Evolutionary conservation across 1,284 basidiomycete species (phyloP).

Genomic region (Cutaneotrichosporon spelunceum): DNA sequence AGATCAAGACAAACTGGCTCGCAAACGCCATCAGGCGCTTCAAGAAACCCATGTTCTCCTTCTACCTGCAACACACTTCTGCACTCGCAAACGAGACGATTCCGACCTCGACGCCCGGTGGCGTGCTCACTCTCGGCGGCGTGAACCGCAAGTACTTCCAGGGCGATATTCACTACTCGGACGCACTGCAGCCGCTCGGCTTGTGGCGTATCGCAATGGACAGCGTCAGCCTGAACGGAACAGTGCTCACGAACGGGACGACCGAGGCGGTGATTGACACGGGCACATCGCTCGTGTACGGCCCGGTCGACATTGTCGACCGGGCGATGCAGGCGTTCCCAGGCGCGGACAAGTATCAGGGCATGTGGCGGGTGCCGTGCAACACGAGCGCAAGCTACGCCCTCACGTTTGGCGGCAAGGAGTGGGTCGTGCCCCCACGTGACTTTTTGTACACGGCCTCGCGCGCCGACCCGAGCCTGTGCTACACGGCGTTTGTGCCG

Average conservation of each 20-base stretch:
- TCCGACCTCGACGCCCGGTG: conserved; percentile 56
- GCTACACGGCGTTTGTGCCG: conserved; percentile 8
- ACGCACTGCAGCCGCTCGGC: conserved; percentile 48
- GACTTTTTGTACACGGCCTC: conserved; percentile 9
- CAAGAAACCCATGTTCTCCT: conserved; percentile 5
- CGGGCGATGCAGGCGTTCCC: conserved; percentile 26
- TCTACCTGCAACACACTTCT: conserved; percentile 2
- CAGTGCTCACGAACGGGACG: not conserved
- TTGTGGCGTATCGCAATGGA: conserved; percentile 16
- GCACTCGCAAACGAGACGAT: not conserved
- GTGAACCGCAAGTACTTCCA: conserved; percentile 63
- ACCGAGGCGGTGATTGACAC: conserved; percentile 22
- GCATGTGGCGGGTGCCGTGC: conserved; percentile 9
- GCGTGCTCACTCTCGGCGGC: conserved; percentile 62
- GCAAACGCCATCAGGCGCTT: not conserved
- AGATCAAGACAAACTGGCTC: conserved; percentile 25
- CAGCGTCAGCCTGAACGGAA: conserved; percentile 8
- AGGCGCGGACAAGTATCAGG: conserved; percentile 2
- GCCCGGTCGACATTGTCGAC: conserved; percentile 21
- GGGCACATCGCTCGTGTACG: conserved; percentile 35
- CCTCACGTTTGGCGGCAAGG: conserved; percentile 13
- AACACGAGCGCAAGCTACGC: conserved; percentile 5
- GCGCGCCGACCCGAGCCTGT: not conserved
- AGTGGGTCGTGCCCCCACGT: conserved; percentile 2
- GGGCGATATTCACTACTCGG: conserved; percentile 69